phyloP scores from a whole-genome alignment of 352 stramenopile species.

The Phytophthora syringae region DNA sequence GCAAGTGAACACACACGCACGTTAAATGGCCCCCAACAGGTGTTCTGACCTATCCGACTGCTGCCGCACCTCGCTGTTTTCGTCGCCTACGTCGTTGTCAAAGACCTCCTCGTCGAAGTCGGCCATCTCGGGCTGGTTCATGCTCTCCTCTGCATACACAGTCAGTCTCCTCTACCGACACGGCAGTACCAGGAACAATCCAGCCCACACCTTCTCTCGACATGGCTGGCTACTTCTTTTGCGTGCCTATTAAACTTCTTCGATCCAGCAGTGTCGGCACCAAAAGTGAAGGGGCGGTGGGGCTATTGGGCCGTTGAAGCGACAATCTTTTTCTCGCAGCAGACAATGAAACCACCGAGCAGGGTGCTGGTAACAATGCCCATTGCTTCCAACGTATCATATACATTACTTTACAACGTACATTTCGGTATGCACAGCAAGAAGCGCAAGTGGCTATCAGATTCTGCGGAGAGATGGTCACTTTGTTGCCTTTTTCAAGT shows the following conservation, averaged over 20 bases:
- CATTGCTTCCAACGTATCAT: not conserved
- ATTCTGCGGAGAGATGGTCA: conserved; percentile 15
- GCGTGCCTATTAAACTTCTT: not conserved
- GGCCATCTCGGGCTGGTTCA: conserved; percentile 60
- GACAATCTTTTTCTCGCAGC: not conserved
- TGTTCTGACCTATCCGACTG: not conserved
- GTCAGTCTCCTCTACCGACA: not conserved
- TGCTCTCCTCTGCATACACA: conserved; percentile 13
- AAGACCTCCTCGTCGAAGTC: conserved; percentile 74
- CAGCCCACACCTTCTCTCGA: conserved; percentile 17
- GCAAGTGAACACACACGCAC: not conserved
- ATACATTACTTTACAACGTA: no score
- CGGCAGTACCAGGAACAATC: not conserved
- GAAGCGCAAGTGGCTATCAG: no score
- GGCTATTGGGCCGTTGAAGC: not conserved
- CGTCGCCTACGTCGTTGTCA: conserved; percentile 62
- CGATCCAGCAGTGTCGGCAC: not conserved
- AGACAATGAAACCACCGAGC: not conserved
- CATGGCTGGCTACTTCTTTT: conserved; percentile 18
- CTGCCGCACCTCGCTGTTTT: conserved; percentile 62
- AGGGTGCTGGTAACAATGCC: conserved; percentile 1
- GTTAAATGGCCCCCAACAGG: not conserved
- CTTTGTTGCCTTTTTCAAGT: conserved; percentile 16
- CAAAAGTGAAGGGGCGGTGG: conserved; percentile 24
- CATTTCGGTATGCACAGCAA: no score